A percentile compares a stretch with the other conserved stretches of the same genome.
Conservation (phyloP, 169 alveolate species). For the Blepharisma undulans region DNA sequence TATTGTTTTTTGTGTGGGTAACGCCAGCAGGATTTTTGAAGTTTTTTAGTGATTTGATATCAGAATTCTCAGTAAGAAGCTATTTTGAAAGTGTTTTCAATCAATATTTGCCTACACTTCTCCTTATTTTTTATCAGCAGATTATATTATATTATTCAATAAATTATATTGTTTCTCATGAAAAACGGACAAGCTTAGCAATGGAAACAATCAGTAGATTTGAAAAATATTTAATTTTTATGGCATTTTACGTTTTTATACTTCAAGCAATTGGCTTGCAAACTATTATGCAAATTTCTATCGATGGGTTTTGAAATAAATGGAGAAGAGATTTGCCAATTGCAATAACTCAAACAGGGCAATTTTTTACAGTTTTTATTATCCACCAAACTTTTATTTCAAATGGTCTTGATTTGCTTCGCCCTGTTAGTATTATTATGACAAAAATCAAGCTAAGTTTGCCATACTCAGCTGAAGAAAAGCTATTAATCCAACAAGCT, state of each 20-base stretch:
- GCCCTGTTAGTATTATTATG: neutral
- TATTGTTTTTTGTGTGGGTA: neutral
- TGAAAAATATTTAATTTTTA: neutral
- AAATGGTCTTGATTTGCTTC: neutral
- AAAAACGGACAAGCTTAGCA: neutral
- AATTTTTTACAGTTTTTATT: neutral
- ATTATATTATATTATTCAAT: neutral
- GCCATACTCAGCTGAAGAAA: neutral
- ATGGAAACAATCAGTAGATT: neutral
- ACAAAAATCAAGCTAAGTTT: neutral
- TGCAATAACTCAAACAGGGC: neutral
- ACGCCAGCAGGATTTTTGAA: neutral
- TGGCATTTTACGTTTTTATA: neutral
- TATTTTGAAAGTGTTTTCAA: neutral
- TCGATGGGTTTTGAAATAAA: neutral
- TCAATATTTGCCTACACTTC: neutral
- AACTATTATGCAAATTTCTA: neutral
- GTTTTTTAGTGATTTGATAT: neutral
- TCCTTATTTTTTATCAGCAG: neutral
- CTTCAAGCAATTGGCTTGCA: neutral
- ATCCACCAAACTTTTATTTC: neutral
- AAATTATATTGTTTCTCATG: neutral
- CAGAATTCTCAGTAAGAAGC: neutral
- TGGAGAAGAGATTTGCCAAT: neutral
- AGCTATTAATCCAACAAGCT: neutral